Percentiles rank a stretch among this genome's conserved stretches.
phyloP scores from a whole-genome alignment of 1,284 basidiomycete genomes.

The Tilletia indica region DNA sequence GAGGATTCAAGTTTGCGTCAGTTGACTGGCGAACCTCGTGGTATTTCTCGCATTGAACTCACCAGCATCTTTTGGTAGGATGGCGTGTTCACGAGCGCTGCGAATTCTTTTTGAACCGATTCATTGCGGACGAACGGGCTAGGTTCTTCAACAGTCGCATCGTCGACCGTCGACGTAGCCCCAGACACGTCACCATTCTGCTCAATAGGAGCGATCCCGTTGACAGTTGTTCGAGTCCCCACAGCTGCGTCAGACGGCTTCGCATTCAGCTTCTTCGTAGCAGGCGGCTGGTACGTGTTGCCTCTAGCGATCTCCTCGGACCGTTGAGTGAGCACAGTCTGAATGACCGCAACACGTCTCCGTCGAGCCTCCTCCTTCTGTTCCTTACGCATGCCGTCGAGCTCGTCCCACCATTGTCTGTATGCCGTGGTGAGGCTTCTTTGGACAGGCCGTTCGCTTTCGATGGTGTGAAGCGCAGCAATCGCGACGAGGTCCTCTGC shows the following conservation, averaged over 20 bases:
- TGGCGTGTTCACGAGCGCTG: constrained; percentile 64
- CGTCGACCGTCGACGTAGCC: too few species aligned
- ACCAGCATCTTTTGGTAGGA: constrained; percentile 86
- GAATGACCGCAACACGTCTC: neutral
- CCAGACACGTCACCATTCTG: neutral
- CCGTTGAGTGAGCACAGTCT: neutral
- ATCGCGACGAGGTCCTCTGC: constrained; percentile 89
- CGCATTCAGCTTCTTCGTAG: neutral
- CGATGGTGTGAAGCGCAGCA: constrained; percentile 69
- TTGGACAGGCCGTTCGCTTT: constrained; percentile 51
- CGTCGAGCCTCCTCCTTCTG: neutral
- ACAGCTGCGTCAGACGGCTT: neutral
- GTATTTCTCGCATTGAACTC: constrained; percentile 48
- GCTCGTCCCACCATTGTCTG: constrained; percentile 88
- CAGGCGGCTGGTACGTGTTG: neutral
- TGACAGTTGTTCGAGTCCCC: neutral
- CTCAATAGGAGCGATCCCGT: neutral
- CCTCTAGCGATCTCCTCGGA: neutral
- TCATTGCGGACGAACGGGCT: neutral
- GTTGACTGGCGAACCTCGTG: neutral
- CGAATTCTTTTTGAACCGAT: constrained; percentile 58
- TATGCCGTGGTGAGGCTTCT: constrained; percentile 71
- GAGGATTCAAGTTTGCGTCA: neutral
- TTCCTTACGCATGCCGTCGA: constrained; percentile 61
- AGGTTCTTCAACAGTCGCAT: neutral